Evolutionary conservation across 2,329 filamentous ascomycete genomes (phyloP).

Genomic region (Microascus cirrosus): DNA sequence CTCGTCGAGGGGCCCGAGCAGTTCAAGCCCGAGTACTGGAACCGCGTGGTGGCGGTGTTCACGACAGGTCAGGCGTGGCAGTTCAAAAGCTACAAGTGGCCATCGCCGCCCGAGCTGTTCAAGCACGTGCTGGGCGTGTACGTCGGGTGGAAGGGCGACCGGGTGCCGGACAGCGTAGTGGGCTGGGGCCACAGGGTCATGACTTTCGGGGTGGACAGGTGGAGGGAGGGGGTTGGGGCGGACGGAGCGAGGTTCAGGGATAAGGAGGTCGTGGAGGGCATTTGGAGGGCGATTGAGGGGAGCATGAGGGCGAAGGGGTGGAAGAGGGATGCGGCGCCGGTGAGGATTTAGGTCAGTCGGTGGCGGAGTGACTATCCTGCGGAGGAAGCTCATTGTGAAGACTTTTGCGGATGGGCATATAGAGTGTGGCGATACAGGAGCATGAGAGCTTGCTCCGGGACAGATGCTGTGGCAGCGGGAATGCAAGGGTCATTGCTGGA

Average conservation of each 20-base stretch:
- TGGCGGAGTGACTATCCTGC: too few relatives aligned
- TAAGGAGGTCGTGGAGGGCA: constrained; percentile 80
- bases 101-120: constrained; percentile 78
- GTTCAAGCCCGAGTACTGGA: constrained; percentile 98
- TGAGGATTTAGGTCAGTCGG: constrained; percentile 25
- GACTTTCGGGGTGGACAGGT: constrained; percentile 73
- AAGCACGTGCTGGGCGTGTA: constrained; percentile 78
- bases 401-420: too few relatives aligned
- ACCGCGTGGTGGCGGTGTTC: constrained; percentile 87
- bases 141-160: constrained; percentile 83
- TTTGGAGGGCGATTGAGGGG: constrained; percentile 82
- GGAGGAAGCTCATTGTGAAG: too few relatives aligned
- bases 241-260: constrained; percentile 66
- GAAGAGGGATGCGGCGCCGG: constrained; percentile 59
- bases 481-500: too few relatives aligned
- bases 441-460: too few relatives aligned
- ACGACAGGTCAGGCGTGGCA: constrained; percentile 98
- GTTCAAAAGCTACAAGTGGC: constrained; percentile 98
- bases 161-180: constrained; percentile 64
- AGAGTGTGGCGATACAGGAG: too few relatives aligned
- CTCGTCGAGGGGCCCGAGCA: constrained; percentile 86
- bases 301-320: constrained; percentile 82
- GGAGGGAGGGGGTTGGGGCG: constrained; percentile 40
- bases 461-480: too few relatives aligned
- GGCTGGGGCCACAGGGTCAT: constrained; percentile 80